Evolutionary conservation across 129 eudicot genomes (phyloP).

Genomic region (Tagetes patula): DNA sequence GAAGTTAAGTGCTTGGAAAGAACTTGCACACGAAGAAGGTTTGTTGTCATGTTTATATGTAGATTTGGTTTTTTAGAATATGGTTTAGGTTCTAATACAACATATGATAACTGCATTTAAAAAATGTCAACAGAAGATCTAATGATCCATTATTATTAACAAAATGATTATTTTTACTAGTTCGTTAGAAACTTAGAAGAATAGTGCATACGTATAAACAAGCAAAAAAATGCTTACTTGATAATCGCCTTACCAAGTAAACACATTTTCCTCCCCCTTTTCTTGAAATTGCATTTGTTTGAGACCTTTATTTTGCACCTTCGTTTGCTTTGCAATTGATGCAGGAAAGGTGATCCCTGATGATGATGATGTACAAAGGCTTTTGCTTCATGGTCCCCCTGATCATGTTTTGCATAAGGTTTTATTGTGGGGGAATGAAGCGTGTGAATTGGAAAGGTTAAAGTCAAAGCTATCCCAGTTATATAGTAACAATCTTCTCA

Average conservation of each 20-base stretch:
- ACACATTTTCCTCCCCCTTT: neutral
- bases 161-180: neutral
- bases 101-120: slow-evolving; percentile 6
- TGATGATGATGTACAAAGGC: slow-evolving; percentile 48
- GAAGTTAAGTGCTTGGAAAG: slow-evolving; percentile 84
- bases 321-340: slow-evolving; percentile 4
- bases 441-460: slow-evolving; percentile 64
- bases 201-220: neutral
- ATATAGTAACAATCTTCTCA: slow-evolving; percentile 66
- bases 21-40: slow-evolving; percentile 88
- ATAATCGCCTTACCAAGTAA: neutral
- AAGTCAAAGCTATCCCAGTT: slow-evolving; percentile 70
- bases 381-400: slow-evolving; percentile 60
- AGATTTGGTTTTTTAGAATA: neutral
- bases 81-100: neutral
- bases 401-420: slow-evolving; percentile 82
- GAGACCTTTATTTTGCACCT: neutral
- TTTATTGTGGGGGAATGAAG: slow-evolving; percentile 61
- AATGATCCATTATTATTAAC: neutral
- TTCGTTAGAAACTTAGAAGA: neutral
- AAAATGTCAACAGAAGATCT: neutral
- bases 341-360: slow-evolving; percentile 79
- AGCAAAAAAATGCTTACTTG: neutral
- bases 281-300: neutral
- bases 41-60: slow-evolving; percentile 7